A percentile compares a stretch with the other conserved stretches of the same genome.
phyloP scores from a whole-genome alignment of 306 rosid species.

The Gleditsia sinensis region DNA sequence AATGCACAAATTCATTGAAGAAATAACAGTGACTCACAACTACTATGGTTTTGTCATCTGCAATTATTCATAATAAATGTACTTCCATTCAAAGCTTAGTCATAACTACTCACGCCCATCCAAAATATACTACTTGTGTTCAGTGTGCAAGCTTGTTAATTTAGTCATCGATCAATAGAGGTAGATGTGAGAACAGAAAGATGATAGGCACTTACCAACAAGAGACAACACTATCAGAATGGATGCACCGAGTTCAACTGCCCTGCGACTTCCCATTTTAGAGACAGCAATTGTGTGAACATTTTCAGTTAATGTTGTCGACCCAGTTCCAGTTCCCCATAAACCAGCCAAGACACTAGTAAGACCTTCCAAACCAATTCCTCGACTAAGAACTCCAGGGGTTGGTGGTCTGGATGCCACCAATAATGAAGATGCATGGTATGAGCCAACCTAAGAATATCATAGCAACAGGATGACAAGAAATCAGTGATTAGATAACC shows the following conservation, averaged over 20 bases:
- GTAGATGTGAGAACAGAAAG: constrained; percentile 31
- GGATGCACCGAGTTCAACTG: constrained; percentile 93
- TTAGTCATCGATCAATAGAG: constrained; percentile 7
- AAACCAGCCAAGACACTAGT: constrained; percentile 92
- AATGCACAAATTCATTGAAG: constrained; percentile 8
- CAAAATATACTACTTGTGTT: background rate
- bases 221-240: constrained; percentile 83
- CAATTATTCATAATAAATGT: constrained; percentile 8
- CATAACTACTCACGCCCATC: background rate
- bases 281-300: constrained; percentile 97
- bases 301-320: constrained; percentile 90
- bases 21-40: constrained; percentile 5
- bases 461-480: constrained; percentile 40
- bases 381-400: constrained; percentile 92
- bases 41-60: constrained; percentile 3
- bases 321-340: constrained; percentile 99
- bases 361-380: constrained; percentile 96
- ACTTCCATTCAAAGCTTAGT: background rate
- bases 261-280: constrained; percentile 98
- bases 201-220: constrained; percentile 60
- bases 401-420: constrained; percentile 99
- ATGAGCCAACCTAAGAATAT: constrained; percentile 85
- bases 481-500: constrained; percentile 26
- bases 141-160: background rate
- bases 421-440: constrained; percentile 93